Evolutionary conservation across 257 asterid genomes (phyloP), one percentile per base, ranked within the genome.

Genomic region (Nyctanthes arbortristis): DNA sequence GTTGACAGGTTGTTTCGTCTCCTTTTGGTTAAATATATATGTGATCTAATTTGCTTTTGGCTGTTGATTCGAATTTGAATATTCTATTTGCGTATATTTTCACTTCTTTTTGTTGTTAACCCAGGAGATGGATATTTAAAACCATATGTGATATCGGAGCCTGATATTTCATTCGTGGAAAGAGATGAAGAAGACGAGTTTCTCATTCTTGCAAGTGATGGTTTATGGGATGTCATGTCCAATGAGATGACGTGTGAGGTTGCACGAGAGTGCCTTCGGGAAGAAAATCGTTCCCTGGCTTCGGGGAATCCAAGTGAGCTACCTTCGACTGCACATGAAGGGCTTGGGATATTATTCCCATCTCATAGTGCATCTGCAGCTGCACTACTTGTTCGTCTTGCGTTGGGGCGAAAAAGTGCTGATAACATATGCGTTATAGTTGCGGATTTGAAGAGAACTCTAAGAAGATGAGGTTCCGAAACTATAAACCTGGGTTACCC

Each of bases 211-310:
- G 80, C 73, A 0, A 66, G 73, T 11, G 80, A 76, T 18, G 76
- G 80, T 13, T 12, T 71, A 11, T 76, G 80, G 74, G 77, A 76
- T 6, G 80, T 76, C 2, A 73, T 71, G 24, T 76, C 80, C n/a
- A 71, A 71, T n/a, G 67, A 71, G 52, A 76, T 76, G 4, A 73
- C 77, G 0, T 76, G 80, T 40, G 68, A 63, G 49, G 77, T 76
- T 9, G 74, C 75, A 0, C 57, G 73, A 12, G 68, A 71, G 77
- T 76, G 80, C 27, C 28, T 67, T 30, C 65, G 67, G 32, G 31
- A 35, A 7, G 31, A 20, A 52, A 3, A 12, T n/a, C n/a, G n/a
- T n/a, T n/a, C n/a, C n/a, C n/a, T n/a, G n/a, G n/a, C n/a, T n/a
- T n/a, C n/a, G n/a, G n/a, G n/a, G n/a, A n/a, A n/a, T n/a, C n/a